Evolutionary conservation across 306 rosid genomes (phyloP).

Genomic region (Vigna radiata): DNA sequence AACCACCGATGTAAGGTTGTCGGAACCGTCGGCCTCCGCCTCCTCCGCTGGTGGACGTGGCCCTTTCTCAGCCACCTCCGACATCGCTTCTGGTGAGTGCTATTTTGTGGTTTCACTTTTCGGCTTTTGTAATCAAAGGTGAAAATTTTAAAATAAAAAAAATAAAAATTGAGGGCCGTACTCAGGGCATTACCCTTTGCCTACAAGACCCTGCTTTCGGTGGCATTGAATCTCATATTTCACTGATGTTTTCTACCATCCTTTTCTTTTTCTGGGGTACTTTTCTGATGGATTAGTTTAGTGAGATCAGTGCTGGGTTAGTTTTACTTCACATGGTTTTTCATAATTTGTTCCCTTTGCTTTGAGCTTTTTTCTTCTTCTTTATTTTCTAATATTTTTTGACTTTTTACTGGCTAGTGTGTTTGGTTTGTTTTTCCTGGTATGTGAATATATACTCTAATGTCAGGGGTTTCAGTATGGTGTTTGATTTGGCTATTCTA

Average conservation of each 20-base stretch:
- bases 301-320: slow-evolving; percentile 46
- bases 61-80: slow-evolving; percentile 81
- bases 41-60: slow-evolving; percentile 72
- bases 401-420: not conserved
- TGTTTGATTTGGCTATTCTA: slow-evolving; percentile 34
- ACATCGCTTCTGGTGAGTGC: slow-evolving; percentile 77
- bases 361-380: not conserved
- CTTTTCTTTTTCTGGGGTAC: slow-evolving; percentile 31
- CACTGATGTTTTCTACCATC: slow-evolving; percentile 23
- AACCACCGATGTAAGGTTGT: slow-evolving; percentile 54
- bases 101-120: not conserved
- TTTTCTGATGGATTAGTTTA: slow-evolving; percentile 45
- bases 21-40: slow-evolving; percentile 58
- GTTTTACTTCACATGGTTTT: slow-evolving; percentile 37
- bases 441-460: not conserved
- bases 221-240: slow-evolving; percentile 32
- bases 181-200: not conserved
- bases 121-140: not conserved
- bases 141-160: too few species aligned
- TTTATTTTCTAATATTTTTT: not conserved
- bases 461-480: not conserved
- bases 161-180: not conserved
- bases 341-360: not conserved
- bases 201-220: slow-evolving; percentile 7
- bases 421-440: slow-evolving; percentile 17